Evolutionary conservation across 2,329 filamentous ascomycete genomes (phyloP).

Genomic region (Botryotinia narcissicola): DNA sequence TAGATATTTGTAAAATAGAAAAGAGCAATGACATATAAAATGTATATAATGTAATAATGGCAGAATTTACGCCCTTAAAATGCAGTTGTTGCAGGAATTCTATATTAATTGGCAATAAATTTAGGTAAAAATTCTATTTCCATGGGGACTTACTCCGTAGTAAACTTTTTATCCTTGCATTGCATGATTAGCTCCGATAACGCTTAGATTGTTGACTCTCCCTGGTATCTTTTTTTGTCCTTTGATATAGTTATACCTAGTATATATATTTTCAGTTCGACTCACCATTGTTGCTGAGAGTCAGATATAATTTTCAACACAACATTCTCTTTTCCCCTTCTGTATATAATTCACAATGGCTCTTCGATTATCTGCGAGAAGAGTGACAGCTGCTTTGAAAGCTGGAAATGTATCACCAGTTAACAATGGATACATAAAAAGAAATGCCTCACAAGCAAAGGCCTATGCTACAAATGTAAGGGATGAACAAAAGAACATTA

Average conservation of each 20-base stretch:
- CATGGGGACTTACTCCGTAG: not conserved
- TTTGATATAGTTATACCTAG: not conserved
- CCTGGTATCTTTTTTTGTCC: slow-evolving; percentile 4
- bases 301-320: not conserved
- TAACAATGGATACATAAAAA: slow-evolving; percentile 31
- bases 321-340: not conserved
- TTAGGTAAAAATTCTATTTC: not conserved
- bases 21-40: not conserved
- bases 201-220: slow-evolving; percentile 15
- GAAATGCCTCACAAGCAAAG: slow-evolving; percentile 38
- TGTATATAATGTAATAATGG: not conserved
- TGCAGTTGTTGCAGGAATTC: not conserved
- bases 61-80: not conserved
- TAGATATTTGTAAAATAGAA: not conserved
- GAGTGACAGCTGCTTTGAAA: slow-evolving; percentile 33
- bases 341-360: slow-evolving; percentile 27
- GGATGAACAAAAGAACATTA: slow-evolving; percentile 39
- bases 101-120: not conserved
- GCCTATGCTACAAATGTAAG: slow-evolving; percentile 41
- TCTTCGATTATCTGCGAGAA: slow-evolving; percentile 36
- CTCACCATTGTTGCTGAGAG: not conserved
- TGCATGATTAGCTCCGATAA: slow-evolving; percentile 17
- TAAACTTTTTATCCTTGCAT: slow-evolving; percentile 10
- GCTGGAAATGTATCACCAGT: slow-evolving; percentile 28
- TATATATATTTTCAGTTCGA: not conserved